Evolutionary conservation across 1,284 basidiomycete genomes (phyloP), one percentile per base, ranked within the genome.

Genomic region (Ustilago bromivora): DNA sequence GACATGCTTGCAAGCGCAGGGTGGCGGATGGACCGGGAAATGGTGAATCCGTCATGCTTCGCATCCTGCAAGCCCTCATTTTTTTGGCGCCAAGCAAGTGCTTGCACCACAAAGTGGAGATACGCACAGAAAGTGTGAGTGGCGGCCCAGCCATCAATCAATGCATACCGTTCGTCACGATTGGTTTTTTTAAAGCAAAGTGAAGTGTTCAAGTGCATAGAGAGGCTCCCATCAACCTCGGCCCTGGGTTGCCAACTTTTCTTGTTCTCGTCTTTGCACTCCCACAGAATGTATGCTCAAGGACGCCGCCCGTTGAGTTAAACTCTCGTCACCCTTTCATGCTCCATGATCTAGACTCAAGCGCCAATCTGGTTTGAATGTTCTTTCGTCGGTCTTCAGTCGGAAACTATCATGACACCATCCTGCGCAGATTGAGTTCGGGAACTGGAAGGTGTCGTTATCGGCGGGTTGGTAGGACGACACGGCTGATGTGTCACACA

Each of bases 241-340:
- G 55, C 36, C 19, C 38, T 38, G 55, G 55, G 55, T 36, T 57
- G 55, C 38, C 38, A 57, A 57, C 55, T 57, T 54, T 54, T 36
- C n/a, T 19, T 7, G 5, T 13, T 8, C 12, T 4, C 31, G 23
- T 31, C 34, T n/a, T 13, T 34, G 28, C 28, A 13, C 32, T 54
- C 19, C 53, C n/a, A 55, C n/a, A 38, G 36, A 55, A 55, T 19
- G 34, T 23, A 55, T 51, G 49, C 28, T 51, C 43, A 32, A 51
- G 31, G 36, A 55, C 53, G 35, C 53, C 53, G 35, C 34, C 13
- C 49, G 49, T 51, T 31, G 49, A 51, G 28, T 19, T 51, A 51
- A 51, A 32, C 49, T 51, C 49, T 51, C 28, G 23, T 51, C 4
- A 19, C 43, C 28, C 49, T 28, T 32, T 31, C 23, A 11, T 51